Evolutionary conservation across 495 filamentous ascomycete genomes (phyloP), one percentile per base, ranked within the genome.

Genomic region (Tetracladium setigerum): DNA sequence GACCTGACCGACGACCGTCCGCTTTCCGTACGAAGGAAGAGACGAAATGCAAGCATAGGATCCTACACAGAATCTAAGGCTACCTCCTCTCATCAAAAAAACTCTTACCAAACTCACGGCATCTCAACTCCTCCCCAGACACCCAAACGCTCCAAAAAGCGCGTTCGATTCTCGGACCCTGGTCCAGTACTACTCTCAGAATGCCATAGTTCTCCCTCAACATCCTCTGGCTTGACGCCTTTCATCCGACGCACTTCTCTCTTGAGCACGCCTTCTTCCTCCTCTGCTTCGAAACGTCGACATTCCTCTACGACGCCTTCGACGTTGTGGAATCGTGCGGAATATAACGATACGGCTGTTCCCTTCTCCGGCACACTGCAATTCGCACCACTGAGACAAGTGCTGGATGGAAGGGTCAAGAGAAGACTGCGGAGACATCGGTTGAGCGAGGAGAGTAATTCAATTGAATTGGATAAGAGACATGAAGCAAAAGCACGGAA

Each of bases 361-460:
- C 44, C 61, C n/a, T 24, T 63, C 49, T 49, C 55, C 46, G 52
- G 64, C 32, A 56, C 58, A 41, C 19, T 83, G 1, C 79, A 84
- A 49, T 86, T 87, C 50, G 74, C 75, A 2, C 82, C 86, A 0
- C 66, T 89, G 27, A 71, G 77, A n/a, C 78, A 86, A 19, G 73
- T 84, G 4, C 61, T 90, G 17, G 83, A 88, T 54, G 69, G 70
- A 17, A 77, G 87, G n/a, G 73, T 78, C n/a, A 79, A 82, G 59
- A 77, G 86, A 17, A 74, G 85, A 37, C 72, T 89, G 18, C 72
- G 78, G 12, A 77, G 86, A 16, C 80, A 81, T 50, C 79, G 84
- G 22, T 62, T 92, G 31, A 87, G 83, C 53, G 79, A 88, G 57
- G 85, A 89, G 60, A 75, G 86, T 50, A 89, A 85, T 61, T 64